Evolutionary conservation across 306 rosid species (phyloP).

Genomic region (Rosa rugosa): DNA sequence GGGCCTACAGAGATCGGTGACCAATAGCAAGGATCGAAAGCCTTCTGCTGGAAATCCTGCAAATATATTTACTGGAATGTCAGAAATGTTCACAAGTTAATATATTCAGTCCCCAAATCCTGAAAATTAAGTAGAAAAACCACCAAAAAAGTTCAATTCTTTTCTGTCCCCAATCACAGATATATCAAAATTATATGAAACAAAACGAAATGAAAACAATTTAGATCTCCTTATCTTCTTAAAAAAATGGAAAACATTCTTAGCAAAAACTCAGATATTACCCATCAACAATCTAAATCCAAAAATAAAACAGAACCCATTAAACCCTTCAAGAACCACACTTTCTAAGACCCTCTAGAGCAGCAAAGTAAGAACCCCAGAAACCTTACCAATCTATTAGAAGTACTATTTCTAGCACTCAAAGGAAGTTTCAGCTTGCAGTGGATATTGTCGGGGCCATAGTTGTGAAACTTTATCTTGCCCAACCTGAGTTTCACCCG

Average conservation of each 20-base stretch:
- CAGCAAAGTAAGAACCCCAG: no score
- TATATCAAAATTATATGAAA: background rate
- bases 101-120: no score
- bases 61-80: conserved; percentile 21
- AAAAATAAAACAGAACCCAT: conserved; percentile 28
- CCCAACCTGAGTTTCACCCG: conserved; percentile 3
- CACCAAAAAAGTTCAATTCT: background rate
- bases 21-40: conserved; percentile 34
- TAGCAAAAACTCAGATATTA: background rate
- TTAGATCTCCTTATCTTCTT: background rate
- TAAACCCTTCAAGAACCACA: conserved; percentile 20
- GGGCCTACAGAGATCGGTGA: conserved; percentile 32
- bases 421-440: conserved; percentile 13
- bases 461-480: conserved; percentile 9
- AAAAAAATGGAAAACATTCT: background rate
- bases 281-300: background rate
- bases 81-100: background rate
- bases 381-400: conserved; percentile 14
- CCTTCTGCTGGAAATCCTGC: conserved; percentile 25
- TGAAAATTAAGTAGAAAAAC: no score
- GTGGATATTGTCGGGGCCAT: background rate
- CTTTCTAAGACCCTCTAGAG: conserved; percentile 1
- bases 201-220: background rate
- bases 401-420: background rate
- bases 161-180: background rate